Evolutionary conservation across 2,329 filamentous ascomycete species (phyloP).

Genomic region (Trichoderma hamatum): DNA sequence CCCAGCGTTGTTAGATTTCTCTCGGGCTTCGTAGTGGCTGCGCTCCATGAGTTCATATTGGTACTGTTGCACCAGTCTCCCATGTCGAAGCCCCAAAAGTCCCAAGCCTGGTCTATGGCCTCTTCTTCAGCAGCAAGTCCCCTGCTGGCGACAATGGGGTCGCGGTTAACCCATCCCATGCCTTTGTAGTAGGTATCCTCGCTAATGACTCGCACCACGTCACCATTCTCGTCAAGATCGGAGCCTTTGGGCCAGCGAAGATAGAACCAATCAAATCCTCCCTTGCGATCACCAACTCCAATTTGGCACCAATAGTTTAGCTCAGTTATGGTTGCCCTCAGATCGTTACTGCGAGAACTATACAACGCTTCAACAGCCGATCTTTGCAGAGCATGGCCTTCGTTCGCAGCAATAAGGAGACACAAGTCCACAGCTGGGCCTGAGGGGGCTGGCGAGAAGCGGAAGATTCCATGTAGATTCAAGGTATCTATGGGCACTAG

Average conservation of each 20-base stretch:
- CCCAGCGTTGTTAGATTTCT: neutral
- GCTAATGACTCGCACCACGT: conserved; percentile 77
- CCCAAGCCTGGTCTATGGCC: conserved; percentile 65
- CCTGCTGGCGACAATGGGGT: conserved; percentile 49
- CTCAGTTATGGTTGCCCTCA: conserved; percentile 80
- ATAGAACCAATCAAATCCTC: conserved; percentile 88
- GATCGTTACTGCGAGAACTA: conserved; percentile 66
- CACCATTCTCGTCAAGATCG: conserved; percentile 68
- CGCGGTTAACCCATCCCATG: conserved; percentile 76
- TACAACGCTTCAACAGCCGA: conserved; percentile 71
- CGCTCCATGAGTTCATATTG: conserved; percentile 46
- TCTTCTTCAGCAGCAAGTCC: conserved; percentile 60
- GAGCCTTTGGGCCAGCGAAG: conserved; percentile 73
- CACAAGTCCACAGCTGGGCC: conserved; percentile 78
- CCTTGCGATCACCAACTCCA: conserved; percentile 83
- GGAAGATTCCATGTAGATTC: conserved; percentile 82
- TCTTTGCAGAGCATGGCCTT: conserved; percentile 79
- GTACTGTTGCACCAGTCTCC: conserved; percentile 57
- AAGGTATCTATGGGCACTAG: conserved; percentile 74
- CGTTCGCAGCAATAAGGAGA: conserved; percentile 79
- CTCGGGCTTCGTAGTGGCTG: conserved; percentile 29
- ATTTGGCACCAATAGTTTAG: conserved; percentile 98
- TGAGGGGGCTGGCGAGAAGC: conserved; percentile 67
- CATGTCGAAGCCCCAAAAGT: conserved; percentile 68
- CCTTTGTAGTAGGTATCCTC: conserved; percentile 73